phyloP scores from a whole-genome alignment of 805 yeast genomes.

The Starmerella ratchasimensis region DNA sequence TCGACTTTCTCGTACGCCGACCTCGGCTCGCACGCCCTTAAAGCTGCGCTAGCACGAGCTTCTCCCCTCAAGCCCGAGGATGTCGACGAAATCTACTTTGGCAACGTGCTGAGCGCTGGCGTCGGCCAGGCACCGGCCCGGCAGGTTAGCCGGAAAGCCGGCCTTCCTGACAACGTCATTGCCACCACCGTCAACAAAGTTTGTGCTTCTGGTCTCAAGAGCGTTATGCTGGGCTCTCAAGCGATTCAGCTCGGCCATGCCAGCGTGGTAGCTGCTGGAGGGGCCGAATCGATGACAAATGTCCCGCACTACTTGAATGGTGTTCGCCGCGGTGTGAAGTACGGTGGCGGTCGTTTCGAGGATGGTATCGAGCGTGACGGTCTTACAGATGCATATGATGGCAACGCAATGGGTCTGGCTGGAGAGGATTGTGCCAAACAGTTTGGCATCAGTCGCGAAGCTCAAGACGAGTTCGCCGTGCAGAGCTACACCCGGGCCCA shows the following conservation, averaged over 20 bases:
- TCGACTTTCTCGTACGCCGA: constrained; percentile 66
- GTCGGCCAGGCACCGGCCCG: constrained; percentile 97
- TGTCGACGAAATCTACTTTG: constrained; percentile 14
- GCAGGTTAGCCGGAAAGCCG: constrained; percentile 90
- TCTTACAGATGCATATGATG: constrained; percentile 78
- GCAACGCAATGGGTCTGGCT: constrained; percentile 86
- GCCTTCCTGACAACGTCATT: constrained; percentile 62
- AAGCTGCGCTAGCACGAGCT: constrained; percentile 24
- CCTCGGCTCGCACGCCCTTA: constrained; percentile 84
- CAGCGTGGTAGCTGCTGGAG: constrained; percentile 90
- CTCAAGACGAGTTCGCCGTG: constrained; percentile 81
- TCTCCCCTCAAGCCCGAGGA: constrained; percentile 16
- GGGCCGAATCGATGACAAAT: constrained; percentile 95
- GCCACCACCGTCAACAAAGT: constrained; percentile 94
- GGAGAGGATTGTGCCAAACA: constrained; percentile 94
- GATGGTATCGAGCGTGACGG: constrained; percentile 94
- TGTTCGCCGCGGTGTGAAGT: constrained; percentile 80
- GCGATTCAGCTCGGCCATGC: constrained; percentile 76
- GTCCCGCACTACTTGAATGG: constrained; percentile 82
- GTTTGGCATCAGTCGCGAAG: constrained; percentile 61
- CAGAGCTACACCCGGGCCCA: constrained; percentile 78
- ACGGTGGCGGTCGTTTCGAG: constrained; percentile 62
- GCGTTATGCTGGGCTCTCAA: constrained; percentile 83
- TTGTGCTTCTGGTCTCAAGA: constrained; percentile 92
- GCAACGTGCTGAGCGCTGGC: constrained; percentile 76